phyloP scores from a whole-genome alignment of 495 filamentous ascomycete species.

The Neurospora hispaniola region DNA sequence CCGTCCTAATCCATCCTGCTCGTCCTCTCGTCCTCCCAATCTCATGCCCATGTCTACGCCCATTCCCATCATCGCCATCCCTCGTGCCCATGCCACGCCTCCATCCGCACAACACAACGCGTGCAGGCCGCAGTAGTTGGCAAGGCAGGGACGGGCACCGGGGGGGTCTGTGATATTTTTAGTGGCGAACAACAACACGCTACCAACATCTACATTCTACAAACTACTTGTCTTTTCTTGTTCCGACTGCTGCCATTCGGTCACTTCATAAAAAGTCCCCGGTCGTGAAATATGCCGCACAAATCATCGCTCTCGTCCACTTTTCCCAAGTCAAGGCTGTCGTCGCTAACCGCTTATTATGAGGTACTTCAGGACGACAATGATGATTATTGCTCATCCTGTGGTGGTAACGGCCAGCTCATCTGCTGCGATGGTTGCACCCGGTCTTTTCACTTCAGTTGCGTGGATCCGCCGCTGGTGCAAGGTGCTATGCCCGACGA shows the following conservation, averaged over 20 bases:
- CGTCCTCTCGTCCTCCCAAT: slow-evolving; percentile 1
- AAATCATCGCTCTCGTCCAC: slow-evolving; percentile 13
- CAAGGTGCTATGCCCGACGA: slow-evolving; percentile 56
- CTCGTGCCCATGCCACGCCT: not conserved
- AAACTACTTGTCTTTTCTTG: slow-evolving; percentile 9
- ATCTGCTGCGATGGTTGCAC: slow-evolving; percentile 89
- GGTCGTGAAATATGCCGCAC: slow-evolving; percentile 22
- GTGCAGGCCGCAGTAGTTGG: slow-evolving; percentile 4
- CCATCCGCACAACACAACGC: slow-evolving; percentile 1
- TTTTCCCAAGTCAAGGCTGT: not conserved
- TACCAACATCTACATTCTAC: not conserved
- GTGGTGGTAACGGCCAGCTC: slow-evolving; percentile 68
- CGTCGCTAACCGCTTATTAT: slow-evolving; percentile 1
- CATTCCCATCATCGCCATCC: not conserved
- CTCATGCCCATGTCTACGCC: slow-evolving; percentile 3
- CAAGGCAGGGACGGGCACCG: slow-evolving; percentile 4
- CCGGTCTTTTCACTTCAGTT: slow-evolving; percentile 77
- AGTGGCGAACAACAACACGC: slow-evolving; percentile 10
- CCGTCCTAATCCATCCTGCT: not conserved
- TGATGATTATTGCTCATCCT: slow-evolving; percentile 77
- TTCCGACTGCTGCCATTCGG: slow-evolving; percentile 16
- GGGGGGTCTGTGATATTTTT: slow-evolving; percentile 9
- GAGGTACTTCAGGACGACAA: slow-evolving; percentile 53
- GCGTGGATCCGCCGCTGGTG: slow-evolving; percentile 67
- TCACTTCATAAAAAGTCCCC: not conserved